These are phyloP conservation scores for Areca catechu DNA, from an alignment of 176 grass and related monocot species.

Conservation along the genomic window DNA sequence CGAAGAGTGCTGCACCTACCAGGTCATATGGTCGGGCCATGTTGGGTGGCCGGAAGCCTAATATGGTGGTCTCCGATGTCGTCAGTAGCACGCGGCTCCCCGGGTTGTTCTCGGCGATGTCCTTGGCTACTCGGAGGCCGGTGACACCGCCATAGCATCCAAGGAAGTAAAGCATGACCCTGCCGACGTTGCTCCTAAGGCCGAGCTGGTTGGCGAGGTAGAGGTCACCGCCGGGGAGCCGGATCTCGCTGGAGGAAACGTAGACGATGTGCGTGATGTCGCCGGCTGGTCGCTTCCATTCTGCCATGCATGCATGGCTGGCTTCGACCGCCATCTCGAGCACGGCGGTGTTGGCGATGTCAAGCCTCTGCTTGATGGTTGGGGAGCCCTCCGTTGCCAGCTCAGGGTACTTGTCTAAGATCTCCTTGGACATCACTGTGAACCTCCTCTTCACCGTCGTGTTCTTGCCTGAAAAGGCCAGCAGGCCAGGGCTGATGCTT, in stretches of 20 bases:
- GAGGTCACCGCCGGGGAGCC: slow-evolving; percentile 73
- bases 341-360: slow-evolving; percentile 73
- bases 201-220: slow-evolving; percentile 60
- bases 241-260: slow-evolving; percentile 80
- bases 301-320: slow-evolving; percentile 40
- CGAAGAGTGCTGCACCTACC: slow-evolving; percentile 79
- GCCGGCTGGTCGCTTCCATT: slow-evolving; percentile 47
- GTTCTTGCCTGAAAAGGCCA: slow-evolving; percentile 61
- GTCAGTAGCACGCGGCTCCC: slow-evolving; percentile 63
- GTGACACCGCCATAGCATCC: slow-evolving; percentile 81
- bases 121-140: slow-evolving; percentile 78
- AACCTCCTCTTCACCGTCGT: slow-evolving; percentile 84
- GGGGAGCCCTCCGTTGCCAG: slow-evolving; percentile 55
- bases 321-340: slow-evolving; percentile 57
- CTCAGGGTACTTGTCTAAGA: slow-evolving; percentile 73
- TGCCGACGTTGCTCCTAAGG: slow-evolving; percentile 37
- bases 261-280: slow-evolving; percentile 85
- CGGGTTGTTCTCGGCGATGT: slow-evolving; percentile 87
- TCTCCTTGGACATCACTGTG: slow-evolving; percentile 75
- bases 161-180: slow-evolving; percentile 67
- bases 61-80: slow-evolving; percentile 73
- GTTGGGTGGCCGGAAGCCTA: slow-evolving; percentile 76
- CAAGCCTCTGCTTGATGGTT: slow-evolving; percentile 59
- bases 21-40: slow-evolving; percentile 70
- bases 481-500: too few species aligned